Percentiles rank a stretch among this genome's conserved stretches.
These are phyloP conservation scores for Kitagawia praeruptora DNA, from an alignment of 129 eudicot genomes.

Conservation along the genomic window DNA sequence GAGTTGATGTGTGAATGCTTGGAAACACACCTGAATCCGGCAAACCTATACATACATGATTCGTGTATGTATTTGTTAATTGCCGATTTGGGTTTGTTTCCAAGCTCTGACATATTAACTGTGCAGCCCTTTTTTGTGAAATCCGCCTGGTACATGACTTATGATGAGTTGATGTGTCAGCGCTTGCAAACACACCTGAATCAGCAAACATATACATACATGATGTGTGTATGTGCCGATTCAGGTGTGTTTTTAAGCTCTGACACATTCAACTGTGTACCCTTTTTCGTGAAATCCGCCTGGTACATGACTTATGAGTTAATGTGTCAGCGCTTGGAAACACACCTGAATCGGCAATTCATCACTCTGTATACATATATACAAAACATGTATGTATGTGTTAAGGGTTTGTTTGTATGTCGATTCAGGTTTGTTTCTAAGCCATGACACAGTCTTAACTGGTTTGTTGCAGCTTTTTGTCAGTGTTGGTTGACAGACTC, in stretches of 20 bases:
- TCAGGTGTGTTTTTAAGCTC: background rate
- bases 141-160: background rate
- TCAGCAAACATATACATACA: background rate
- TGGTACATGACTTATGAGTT: background rate
- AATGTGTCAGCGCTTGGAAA: background rate
- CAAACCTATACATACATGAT: background rate
- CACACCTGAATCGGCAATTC: background rate
- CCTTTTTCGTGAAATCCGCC: background rate
- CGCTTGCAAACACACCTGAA: background rate
- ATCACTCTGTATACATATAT: too few species aligned
- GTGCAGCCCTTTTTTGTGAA: background rate
- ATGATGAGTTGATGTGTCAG: background rate
- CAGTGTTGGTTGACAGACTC: background rate
- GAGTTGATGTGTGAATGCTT: background rate
- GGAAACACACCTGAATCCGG: background rate
- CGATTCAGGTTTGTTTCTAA: background rate
- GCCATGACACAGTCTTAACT: background rate
- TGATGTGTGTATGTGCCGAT: background rate
- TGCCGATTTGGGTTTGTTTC: background rate
- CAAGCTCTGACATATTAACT: background rate
- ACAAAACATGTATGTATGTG: too few species aligned
- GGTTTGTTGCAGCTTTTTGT: background rate
- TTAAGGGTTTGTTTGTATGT: background rate
- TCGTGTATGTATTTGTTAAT: background rate
- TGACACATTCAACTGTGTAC: background rate